These are phyloP conservation scores for Juncus inflexus DNA, from an alignment of 176 grass and related monocot species.

Conservation along the genomic window DNA sequence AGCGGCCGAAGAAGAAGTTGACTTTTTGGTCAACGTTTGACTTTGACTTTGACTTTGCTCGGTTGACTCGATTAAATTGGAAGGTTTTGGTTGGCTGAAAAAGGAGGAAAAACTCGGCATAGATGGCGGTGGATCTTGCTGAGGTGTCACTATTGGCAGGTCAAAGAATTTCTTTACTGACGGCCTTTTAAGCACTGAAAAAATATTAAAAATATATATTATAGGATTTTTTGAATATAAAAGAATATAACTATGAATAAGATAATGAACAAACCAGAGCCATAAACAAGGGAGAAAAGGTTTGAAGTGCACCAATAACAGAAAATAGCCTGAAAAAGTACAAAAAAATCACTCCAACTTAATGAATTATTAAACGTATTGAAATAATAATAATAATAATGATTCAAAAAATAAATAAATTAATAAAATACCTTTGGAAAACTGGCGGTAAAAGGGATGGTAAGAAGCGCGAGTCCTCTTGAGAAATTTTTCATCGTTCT, in stretches of 20 bases:
- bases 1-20: conserved; percentile 48
- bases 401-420: neutral
- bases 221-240: neutral
- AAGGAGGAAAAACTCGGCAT: conserved; percentile 39
- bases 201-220: neutral
- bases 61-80: conserved; percentile 31
- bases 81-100: conserved; percentile 51
- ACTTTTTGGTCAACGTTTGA: conserved; percentile 11
- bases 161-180: conserved; percentile 53
- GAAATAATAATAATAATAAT: conserved; percentile 9
- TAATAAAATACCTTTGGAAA: conserved; percentile 76
- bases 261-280: conserved; percentile 54
- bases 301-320: conserved; percentile 95
- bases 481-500: conserved; percentile 74
- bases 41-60: conserved; percentile 19
- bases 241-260: conserved; percentile 14
- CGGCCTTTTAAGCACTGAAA: conserved; percentile 45
- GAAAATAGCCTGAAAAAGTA: conserved; percentile 61
- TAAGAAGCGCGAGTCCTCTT: conserved; percentile 68
- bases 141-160: conserved; percentile 46
- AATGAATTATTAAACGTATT: conserved; percentile 5
- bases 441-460: conserved; percentile 74
- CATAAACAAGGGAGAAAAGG: conserved; percentile 62
- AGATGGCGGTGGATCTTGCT: conserved; percentile 18
- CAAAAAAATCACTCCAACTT: conserved; percentile 16